Evolutionary conservation across 2,329 filamentous ascomycete species (phyloP), one percentile per base, ranked within the genome.

Genomic region (Akanthomyces dipterigenus): DNA sequence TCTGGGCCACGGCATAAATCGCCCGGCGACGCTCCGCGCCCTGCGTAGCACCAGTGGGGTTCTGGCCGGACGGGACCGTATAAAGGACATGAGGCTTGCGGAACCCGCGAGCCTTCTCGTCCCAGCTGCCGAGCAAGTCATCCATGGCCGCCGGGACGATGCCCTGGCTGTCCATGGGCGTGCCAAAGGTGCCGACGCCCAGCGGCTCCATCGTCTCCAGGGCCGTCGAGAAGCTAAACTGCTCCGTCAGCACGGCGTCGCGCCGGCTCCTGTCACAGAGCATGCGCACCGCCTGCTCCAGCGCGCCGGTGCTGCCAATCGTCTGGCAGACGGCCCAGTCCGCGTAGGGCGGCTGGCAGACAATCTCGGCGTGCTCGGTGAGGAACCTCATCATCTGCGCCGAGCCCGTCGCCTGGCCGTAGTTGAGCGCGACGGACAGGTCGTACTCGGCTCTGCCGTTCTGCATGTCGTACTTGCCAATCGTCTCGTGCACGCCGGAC

Each of bases 311-410:
- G 74, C 88, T 95, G 58, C 93, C 95, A 45, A 93, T 84, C 2
- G 88, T 93, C 77, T 97, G 81, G 60, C 87, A 88, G 68, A 90
- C 90, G 65, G 85, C 82, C 95, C 95, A 99, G 77, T 99, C 93
- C 20, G 87, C 82, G 72, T 98, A 98, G 0, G 90, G 91, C 18
- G 93, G 93, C 64, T 85, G 82, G 74, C 91, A 90, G 18, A 96
- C 86, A 61, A 98, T 85, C 76, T 99, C 93, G 0, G 93, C 96
- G 76, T 98, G 95, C 78, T 99, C 95, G 0, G 93, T 96, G 55
- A 98, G 81, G 77, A 90, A 98, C 63, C 95, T 87, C 64, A 97
- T 78, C 73, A 99, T 80, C 76, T 96, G 95, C 3, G 91, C 89
- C 12, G 91, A 86, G 20, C 95, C 95, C 20, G 86, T 86, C 9